Evolutionary conservation across 2,329 filamentous ascomycete species (phyloP).

Genomic region (Aspergillus cejpii): DNA sequence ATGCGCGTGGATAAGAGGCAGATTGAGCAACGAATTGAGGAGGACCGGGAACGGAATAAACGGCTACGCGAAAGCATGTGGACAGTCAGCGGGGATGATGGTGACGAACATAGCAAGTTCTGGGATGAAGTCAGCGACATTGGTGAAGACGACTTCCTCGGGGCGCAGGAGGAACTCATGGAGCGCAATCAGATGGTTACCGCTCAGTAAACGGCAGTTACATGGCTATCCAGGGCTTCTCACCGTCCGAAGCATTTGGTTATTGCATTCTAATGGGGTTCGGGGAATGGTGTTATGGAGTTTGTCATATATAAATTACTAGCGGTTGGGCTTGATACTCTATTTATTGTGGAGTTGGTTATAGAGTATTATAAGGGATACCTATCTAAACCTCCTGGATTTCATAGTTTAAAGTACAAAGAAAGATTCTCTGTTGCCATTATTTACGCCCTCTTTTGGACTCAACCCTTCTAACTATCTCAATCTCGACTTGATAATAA

Average conservation of each 20-base stretch:
- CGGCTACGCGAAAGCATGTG: constrained; percentile 85
- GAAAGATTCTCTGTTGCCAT: not conserved
- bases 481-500: not conserved
- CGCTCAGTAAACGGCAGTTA: constrained; percentile 8
- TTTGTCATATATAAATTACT: not conserved
- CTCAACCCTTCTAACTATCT: not conserved
- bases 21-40: constrained; percentile 92
- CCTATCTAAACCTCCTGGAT: not conserved
- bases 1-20: constrained; percentile 70
- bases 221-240: not conserved
- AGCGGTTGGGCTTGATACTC: not conserved
- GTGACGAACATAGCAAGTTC: constrained; percentile 69
- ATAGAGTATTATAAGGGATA: not conserved
- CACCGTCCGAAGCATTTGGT: not conserved
- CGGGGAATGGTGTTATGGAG: not conserved
- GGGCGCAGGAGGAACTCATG: constrained; percentile 65
- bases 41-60: constrained; percentile 93
- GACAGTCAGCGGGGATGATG: constrained; percentile 63
- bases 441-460: not conserved
- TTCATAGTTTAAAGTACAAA: not conserved
- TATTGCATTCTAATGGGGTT: not conserved
- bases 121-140: constrained; percentile 85
- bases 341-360: not conserved
- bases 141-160: constrained; percentile 75
- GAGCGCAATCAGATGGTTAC: constrained; percentile 46